A percentile compares a stretch with the other conserved stretches of the same genome.
Evolutionary conservation across 2,329 filamentous ascomycete genomes (phyloP).

Genomic region (Pyrenophora seminiperda): DNA sequence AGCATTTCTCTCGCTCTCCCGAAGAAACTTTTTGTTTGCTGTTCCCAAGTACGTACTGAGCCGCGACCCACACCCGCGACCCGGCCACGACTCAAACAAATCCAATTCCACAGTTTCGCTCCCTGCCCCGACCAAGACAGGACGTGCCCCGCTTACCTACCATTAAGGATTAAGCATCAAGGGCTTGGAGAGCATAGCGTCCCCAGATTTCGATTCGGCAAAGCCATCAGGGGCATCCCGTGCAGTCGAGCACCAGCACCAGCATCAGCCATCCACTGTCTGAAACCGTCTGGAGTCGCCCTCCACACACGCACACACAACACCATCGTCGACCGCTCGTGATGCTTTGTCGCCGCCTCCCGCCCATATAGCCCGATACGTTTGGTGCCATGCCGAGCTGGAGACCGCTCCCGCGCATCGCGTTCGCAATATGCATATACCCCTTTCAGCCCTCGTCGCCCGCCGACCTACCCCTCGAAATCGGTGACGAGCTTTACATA

Average conservation of each 20-base stretch:
- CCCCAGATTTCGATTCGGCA: conserved; percentile 17
- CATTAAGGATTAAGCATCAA: no score
- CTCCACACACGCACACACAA: neutral
- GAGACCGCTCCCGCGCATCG: conserved; percentile 94
- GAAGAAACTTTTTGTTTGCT: conserved; percentile 10
- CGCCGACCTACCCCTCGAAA: conserved; percentile 92
- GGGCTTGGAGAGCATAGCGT: conserved; percentile 7
- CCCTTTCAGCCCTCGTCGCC: conserved; percentile 86
- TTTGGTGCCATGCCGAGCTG: conserved; percentile 63
- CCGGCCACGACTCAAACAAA: conserved; percentile 3
- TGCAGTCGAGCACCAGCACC: conserved; percentile 11
- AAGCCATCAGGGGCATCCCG: conserved; percentile 21
- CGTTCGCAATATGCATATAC: conserved; percentile 95
- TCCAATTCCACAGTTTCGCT: neutral
- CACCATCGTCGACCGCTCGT: conserved; percentile 25
- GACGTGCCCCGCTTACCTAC: conserved; percentile 18
- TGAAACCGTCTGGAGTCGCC: conserved; percentile 8
- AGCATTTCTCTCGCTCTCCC: conserved; percentile 3
- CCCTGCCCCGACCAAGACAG: neutral
- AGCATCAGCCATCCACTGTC: neutral
- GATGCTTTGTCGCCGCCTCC: conserved; percentile 38
- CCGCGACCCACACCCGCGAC: conserved; percentile 1
- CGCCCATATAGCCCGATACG: conserved; percentile 37
- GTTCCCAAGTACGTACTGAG: neutral
- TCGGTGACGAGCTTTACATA: conserved; percentile 98